Conservation (phyloP, 2,329 filamentous ascomycete genomes). For the Talaromyces islandicus region DNA sequence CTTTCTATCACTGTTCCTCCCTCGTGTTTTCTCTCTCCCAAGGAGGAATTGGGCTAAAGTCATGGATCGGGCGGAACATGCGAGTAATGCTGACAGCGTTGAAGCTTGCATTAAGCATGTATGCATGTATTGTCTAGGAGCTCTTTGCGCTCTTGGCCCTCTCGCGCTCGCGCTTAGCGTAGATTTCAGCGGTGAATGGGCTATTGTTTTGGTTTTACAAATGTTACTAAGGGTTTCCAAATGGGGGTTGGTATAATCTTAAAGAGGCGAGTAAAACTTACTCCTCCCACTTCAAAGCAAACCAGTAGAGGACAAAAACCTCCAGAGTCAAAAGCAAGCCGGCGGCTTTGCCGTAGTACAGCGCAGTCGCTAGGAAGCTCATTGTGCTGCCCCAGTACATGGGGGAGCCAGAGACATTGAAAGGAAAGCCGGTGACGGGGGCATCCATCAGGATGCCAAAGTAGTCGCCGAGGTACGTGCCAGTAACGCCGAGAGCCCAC, state of each 20-base stretch:
- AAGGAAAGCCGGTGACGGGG: conserved; percentile 91
- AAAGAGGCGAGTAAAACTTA: conserved; percentile 26
- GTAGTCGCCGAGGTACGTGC: conserved; percentile 96
- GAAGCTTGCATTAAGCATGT: background rate
- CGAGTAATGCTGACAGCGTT: background rate
- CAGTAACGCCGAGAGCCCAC: conserved; percentile 86
- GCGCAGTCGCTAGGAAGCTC: conserved; percentile 81
- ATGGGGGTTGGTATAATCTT: background rate
- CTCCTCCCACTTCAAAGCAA: conserved; percentile 84
- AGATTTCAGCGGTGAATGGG: conserved; percentile 89
- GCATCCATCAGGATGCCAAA: conserved; percentile 97
- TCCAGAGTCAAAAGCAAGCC: conserved; percentile 69
- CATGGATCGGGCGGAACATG: background rate
- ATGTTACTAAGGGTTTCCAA: background rate
- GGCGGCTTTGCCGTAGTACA: conserved; percentile 81
- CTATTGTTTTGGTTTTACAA: conserved; percentile 21
- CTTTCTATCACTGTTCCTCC: background rate
- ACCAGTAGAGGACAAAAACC: conserved; percentile 70
- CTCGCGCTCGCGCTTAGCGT: conserved; percentile 61
- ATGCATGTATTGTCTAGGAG: conserved; percentile 18
- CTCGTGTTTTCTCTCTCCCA: background rate
- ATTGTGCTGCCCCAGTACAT: conserved; percentile 96
- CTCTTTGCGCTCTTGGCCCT: conserved; percentile 33
- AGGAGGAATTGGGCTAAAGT: background rate
- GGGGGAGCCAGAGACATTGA: conserved; percentile 81